phyloP scores from a whole-genome alignment of 495 filamentous ascomycete species.

The Neurospora sublineolata region DNA sequence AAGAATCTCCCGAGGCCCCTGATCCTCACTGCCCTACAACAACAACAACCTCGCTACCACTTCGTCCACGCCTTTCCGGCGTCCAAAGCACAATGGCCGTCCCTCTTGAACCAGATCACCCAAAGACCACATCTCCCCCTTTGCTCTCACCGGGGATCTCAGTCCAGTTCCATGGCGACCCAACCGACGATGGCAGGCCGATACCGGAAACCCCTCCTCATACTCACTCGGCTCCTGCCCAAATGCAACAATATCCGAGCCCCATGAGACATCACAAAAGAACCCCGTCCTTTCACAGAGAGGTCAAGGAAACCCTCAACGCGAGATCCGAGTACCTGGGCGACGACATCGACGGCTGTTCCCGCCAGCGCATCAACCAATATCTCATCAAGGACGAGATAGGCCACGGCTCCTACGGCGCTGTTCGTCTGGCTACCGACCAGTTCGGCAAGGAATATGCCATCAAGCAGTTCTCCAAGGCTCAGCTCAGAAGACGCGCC shows the following conservation, averaged over 20 bases:
- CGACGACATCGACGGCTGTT: constrained; percentile 66
- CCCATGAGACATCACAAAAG: constrained; percentile 67
- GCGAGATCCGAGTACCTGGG: constrained; percentile 78
- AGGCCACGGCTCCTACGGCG: constrained; percentile 86
- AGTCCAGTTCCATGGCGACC: constrained; percentile 26
- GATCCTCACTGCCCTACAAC: neutral
- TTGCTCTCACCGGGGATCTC: constrained; percentile 28
- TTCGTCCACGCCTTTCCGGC: constrained; percentile 4
- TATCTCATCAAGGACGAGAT: constrained; percentile 94
- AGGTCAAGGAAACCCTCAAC: constrained; percentile 87
- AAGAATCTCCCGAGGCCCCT: neutral
- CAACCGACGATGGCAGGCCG: neutral
- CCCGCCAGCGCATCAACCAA: constrained; percentile 80
- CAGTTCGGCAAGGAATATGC: constrained; percentile 91
- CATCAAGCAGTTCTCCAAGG: constrained; percentile 95
- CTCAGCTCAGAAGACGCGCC: constrained; percentile 78
- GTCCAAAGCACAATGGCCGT: constrained; percentile 5
- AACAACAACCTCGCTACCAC: constrained; percentile 7
- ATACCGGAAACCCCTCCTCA: constrained; percentile 5
- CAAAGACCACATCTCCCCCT: constrained; percentile 9
- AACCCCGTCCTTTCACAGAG: constrained; percentile 55
- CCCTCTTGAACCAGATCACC: neutral
- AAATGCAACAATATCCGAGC: constrained; percentile 39
- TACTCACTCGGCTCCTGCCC: constrained; percentile 24
- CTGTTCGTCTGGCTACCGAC: constrained; percentile 84